Evolutionary conservation across 2,329 filamentous ascomycete genomes (phyloP), one percentile per base, ranked within the genome.

Genomic region (Verticillium zaregamsianum): DNA sequence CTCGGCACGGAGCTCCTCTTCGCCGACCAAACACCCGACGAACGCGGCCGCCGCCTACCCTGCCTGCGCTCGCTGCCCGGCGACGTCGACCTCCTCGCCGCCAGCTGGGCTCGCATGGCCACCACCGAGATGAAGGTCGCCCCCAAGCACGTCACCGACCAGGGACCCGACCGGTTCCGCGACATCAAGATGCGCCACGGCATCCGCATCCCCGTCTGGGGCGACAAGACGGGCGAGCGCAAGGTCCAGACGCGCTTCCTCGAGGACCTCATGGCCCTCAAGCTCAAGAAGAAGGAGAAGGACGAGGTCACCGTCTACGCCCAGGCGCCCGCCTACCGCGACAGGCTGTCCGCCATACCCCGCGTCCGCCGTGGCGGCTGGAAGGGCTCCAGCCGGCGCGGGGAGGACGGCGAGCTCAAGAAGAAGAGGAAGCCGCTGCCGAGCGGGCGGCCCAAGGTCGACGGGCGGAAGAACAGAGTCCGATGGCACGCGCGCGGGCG

Each of bases 1-100:
- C 85, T 96, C 54, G 94, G 94, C 39, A 96, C 93, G 0, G 92
- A 96, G 67, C 79, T 93, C 66, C 84, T 96, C 52, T 89, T 97
- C 68, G 82, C 82, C 1, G 76, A 75, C 17, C 83, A 80, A 59
- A 68, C 75, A 45, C 60, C 58, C 20, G 20, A 39, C 20, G 55
- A 52, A 64, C 76, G 81, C 64, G 32, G n/a, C 15, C 58, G 58
- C n/a, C 59, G 39, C 6, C 72, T 83, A 2, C 82, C 83, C 3
- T 73, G 74, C 9, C 72, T 84, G 45, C 82, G 81, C n/a, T 76
- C 79, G 28, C 80, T 85, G 31, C 78, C 77, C 35, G 80, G 83
- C 25, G 82, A 85, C 28, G 86, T 91, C 40, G 90, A 93, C 70
- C 79, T 96, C 5, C 77, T 96, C 3, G 89, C 85, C n/a, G 85